Evolutionary conservation across 768 basidiomycete genomes (phyloP), one percentile per base, ranked within the genome.

Genomic region (Coprinopsis strossmayeri): DNA sequence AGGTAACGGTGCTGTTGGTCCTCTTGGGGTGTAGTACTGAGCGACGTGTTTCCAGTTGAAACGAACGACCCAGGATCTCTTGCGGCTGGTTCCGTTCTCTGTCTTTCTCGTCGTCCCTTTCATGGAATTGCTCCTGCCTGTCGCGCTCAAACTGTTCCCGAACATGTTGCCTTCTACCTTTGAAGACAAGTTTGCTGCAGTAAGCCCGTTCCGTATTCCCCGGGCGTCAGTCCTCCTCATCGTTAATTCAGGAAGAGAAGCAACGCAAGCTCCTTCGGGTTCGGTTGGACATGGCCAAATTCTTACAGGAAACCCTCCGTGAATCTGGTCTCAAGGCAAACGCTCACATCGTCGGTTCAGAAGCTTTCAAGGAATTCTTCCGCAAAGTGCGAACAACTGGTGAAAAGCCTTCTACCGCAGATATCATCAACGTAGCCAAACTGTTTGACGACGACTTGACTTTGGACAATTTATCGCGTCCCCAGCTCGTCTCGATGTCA

Each of bases 311-410:
- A 65, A 98, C 96, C 0, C 78, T 99, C 38, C 82, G 91, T 32
- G 96, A 97, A 69, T 91, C 88, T 1, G 92, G 91, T 32, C 73
- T 97, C 51, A 93, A 90, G 64, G 91, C 91, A 7, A 91, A 90
- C 52, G 82, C 86, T 17, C 92, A 95, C 61, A 96, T 99, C 50
- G 82, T 97, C 50, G 88, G 91, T 53, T 87, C 80, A 34, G 94
- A 96, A 47, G 90, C 92, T 34, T 99, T 99, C 79, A 97, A 97
- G 63, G 92, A 95, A 66, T 99, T 99, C 72, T 99, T 99, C 84
- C 82, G 91, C 62, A 98, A 98, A 71, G 84, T 93, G 51, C 88
- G 96, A 45, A 89, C 91, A 3, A 98, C 95, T 0, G 96, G 96
- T 41, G 96, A 97, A 73, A 78, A 82, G 1, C 95, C 96, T 12